A percentile compares a stretch with the other conserved stretches of the same genome.
phyloP scores from a whole-genome alignment of 2,329 filamentous ascomycete species.

The Davidsoniella virescens region DNA sequence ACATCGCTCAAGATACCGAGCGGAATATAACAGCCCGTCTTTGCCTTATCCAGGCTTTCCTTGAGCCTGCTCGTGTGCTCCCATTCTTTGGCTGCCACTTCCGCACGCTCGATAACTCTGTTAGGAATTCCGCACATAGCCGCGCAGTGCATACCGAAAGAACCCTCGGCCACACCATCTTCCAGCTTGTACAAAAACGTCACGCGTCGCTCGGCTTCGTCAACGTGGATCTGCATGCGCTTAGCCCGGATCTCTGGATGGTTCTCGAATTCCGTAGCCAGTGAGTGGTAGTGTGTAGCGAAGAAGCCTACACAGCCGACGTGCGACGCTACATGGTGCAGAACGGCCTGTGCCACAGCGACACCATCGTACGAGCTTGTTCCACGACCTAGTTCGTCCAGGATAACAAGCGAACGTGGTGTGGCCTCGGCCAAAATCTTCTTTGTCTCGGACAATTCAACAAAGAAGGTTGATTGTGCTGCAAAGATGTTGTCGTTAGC shows the following conservation, averaged over 20 bases:
- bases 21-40: slow-evolving; percentile 64
- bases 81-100: slow-evolving; percentile 80
- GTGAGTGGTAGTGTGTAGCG: slow-evolving; percentile 89
- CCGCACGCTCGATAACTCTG: slow-evolving; percentile 70
- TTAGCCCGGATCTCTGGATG: slow-evolving; percentile 78
- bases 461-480: slow-evolving; percentile 94
- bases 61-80: slow-evolving; percentile 86
- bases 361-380: slow-evolving; percentile 94
- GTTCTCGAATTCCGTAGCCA: slow-evolving; percentile 75
- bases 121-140: slow-evolving; percentile 89
- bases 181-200: slow-evolving; percentile 94
- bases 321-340: slow-evolving; percentile 90
- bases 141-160: slow-evolving; percentile 97
- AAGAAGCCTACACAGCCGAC: slow-evolving; percentile 94
- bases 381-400: slow-evolving; percentile 89
- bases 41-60: slow-evolving; percentile 70
- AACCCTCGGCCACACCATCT: slow-evolving; percentile 83
- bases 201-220: slow-evolving; percentile 68
- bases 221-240: slow-evolving; percentile 90
- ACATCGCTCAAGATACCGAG: slow-evolving; percentile 80
- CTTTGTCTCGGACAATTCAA: slow-evolving; percentile 92
- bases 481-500: slow-evolving; percentile 99
- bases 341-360: slow-evolving; percentile 85
- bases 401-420: slow-evolving; percentile 82
- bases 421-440: slow-evolving; percentile 94